phyloP scores from a whole-genome alignment of 352 stramenopile genomes.

The Phytopythium sindhum region DNA sequence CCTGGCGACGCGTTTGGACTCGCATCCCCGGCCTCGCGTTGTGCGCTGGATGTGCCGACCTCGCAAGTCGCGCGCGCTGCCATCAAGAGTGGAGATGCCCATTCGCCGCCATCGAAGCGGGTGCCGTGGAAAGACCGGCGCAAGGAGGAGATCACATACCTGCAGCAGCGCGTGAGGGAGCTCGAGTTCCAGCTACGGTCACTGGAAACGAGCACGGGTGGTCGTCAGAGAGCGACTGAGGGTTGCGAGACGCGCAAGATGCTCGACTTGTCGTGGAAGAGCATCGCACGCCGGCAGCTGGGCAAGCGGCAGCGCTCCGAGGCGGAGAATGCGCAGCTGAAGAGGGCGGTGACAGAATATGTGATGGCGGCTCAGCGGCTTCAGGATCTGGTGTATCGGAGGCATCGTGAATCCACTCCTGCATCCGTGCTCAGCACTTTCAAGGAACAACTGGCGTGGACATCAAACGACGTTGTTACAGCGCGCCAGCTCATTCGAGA shows the following conservation, averaged over 20 bases:
- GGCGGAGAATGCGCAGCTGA: slow-evolving; percentile 1
- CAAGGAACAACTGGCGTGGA: background rate
- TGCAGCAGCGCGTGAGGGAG: slow-evolving; percentile 1
- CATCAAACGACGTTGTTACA: background rate
- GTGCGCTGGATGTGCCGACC: background rate
- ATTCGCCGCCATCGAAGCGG: background rate
- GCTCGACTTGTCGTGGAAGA: background rate
- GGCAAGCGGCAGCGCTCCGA: slow-evolving; percentile 2
- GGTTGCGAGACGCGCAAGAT: background rate
- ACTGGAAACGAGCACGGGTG: background rate
- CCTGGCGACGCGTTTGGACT: background rate
- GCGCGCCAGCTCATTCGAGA: background rate
- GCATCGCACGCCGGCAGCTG: background rate
- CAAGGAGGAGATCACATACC: slow-evolving; percentile 8
- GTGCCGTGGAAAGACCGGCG: background rate
- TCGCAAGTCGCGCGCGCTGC: background rate
- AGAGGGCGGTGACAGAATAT: background rate
- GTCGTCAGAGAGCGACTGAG: background rate
- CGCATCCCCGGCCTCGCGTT: background rate
- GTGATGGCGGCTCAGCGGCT: background rate
- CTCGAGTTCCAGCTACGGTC: slow-evolving; percentile 5
- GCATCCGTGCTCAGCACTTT: background rate
- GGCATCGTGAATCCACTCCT: background rate
- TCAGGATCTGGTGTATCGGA: background rate
- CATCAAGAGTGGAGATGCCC: background rate